A percentile compares a stretch with the other conserved stretches of the same genome.
Evolutionary conservation across 257 asterid genomes (phyloP).

Genomic region (Solanum neorickii): DNA sequence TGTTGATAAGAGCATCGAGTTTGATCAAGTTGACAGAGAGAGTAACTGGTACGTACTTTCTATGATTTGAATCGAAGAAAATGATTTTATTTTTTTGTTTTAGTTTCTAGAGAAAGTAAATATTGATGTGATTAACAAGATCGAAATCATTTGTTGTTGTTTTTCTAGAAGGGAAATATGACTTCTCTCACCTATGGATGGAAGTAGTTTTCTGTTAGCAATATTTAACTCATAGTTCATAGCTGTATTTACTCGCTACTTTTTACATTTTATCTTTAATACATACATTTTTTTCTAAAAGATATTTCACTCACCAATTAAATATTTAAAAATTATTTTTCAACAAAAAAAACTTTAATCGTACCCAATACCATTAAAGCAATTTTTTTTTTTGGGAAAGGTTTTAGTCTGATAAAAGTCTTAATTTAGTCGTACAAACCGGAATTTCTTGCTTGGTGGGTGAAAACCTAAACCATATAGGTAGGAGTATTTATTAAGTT

Average conservation of each 20-base stretch:
- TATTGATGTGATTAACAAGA: not conserved
- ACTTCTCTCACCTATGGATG: not conserved
- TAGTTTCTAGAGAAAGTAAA: not conserved
- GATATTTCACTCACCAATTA: not conserved
- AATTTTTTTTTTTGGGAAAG: not conserved
- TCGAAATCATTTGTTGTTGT: not conserved
- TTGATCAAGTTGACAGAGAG: conserved; percentile 74
- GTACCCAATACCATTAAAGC: too few relatives aligned
- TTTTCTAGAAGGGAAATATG: too few relatives aligned
- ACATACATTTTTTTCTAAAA: not conserved
- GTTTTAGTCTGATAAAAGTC: not conserved
- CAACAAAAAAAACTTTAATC: not conserved
- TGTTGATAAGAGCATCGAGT: conserved; percentile 49
- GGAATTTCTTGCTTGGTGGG: not conserved
- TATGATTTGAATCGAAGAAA: not conserved
- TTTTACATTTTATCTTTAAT: too few relatives aligned
- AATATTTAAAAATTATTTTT: not conserved
- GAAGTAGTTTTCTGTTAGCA: not conserved
- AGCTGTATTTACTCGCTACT: not conserved
- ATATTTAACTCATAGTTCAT: not conserved
- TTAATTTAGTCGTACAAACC: not conserved
- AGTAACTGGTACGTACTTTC: conserved; percentile 36
- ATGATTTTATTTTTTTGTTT: not conserved
- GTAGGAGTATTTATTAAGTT: not conserved
- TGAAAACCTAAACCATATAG: not conserved